A percentile compares a stretch with the other conserved stretches of the same genome.
Evolutionary conservation across 441 rosid species (phyloP).

Genomic region (Isatis lusitanica): DNA sequence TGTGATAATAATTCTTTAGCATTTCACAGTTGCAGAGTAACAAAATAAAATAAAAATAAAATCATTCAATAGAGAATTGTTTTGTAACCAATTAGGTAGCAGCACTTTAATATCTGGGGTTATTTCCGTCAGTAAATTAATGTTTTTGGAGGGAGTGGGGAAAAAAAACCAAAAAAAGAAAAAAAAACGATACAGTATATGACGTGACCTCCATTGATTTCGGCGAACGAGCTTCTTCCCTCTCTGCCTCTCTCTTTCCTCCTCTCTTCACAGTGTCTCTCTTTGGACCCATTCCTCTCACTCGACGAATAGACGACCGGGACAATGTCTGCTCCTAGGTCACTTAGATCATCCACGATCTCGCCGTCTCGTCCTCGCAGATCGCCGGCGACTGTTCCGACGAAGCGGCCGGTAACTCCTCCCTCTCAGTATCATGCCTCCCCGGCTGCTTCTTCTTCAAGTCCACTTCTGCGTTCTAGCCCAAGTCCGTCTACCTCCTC

Average conservation of each 20-base stretch:
- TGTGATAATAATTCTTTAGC: constrained; percentile 30
- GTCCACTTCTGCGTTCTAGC: constrained; percentile 33
- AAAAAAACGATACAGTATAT: constrained; percentile 34
- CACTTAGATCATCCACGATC: constrained; percentile 61
- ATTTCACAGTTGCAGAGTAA: constrained; percentile 23
- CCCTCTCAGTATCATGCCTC: constrained; percentile 54
- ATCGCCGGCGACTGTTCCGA: constrained; percentile 51
- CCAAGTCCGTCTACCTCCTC: constrained; percentile 39
- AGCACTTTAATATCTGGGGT: constrained; percentile 35
- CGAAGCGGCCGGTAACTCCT: constrained; percentile 55
- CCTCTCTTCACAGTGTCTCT: background rate
- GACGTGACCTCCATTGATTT: constrained; percentile 47
- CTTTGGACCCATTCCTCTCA: constrained; percentile 7
- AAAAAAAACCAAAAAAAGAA: background rate
- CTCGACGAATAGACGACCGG: background rate
- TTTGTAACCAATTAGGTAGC: constrained; percentile 30
- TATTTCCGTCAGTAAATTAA: constrained; percentile 22
- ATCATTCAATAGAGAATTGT: background rate
- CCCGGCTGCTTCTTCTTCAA: constrained; percentile 44
- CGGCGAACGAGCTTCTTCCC: constrained; percentile 30
- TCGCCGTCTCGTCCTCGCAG: constrained; percentile 79
- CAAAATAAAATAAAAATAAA: background rate
- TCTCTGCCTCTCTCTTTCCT: constrained; percentile 2
- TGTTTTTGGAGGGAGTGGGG: constrained; percentile 51
- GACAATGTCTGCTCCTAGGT: constrained; percentile 54